Percentiles rank a stretch among this genome's conserved stretches.
These are phyloP conservation scores for Mychonastes homosphaera DNA, from an alignment of 139 green algal genomes.

Conservation along the genomic window DNA sequence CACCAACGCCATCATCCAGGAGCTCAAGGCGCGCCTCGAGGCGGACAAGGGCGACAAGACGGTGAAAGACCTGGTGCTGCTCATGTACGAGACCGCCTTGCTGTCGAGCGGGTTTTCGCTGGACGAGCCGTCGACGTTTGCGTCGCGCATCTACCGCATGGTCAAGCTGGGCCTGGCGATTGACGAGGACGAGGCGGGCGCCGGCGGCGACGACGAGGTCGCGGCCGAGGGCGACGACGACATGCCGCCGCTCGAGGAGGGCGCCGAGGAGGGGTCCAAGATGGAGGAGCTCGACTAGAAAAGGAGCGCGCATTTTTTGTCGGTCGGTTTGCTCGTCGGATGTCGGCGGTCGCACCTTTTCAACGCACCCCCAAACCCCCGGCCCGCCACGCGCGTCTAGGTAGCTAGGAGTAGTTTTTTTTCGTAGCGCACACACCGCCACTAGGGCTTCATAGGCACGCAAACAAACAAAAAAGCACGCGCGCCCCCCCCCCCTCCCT, in stretches of 20 bases:
- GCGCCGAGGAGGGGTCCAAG: conserved; percentile 77
- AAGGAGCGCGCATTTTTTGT: too few species aligned
- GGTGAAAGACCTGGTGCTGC: conserved; percentile 96
- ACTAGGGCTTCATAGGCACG: too few species aligned
- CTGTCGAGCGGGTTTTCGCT: conserved; percentile 92
- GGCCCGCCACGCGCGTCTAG: too few species aligned
- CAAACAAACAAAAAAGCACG: too few species aligned
- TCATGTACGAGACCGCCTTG: conserved; percentile 98
- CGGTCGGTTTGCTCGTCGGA: too few species aligned
- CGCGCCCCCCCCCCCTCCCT: too few species aligned
- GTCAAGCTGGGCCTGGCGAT: conserved; percentile 97
- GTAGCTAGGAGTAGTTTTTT: too few species aligned
- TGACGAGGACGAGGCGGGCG: conserved; percentile 80
- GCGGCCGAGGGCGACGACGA: conserved; percentile 51
- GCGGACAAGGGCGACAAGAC: conserved; percentile 98
- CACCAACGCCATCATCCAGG: conserved; percentile 90
- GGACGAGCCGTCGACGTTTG: conserved; percentile 97
- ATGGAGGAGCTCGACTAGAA: conserved; percentile 77
- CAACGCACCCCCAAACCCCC: too few species aligned
- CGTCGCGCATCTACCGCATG: conserved; percentile 97
- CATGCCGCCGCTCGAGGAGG: conserved; percentile 87
- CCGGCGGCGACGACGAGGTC: conserved; percentile 23
- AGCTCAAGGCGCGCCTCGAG: conserved; percentile 78
- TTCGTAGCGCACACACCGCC: too few species aligned
- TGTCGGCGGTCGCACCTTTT: too few species aligned